These are phyloP conservation scores for Vigna nakashimae DNA, from an alignment of 306 rosid species.

Conservation along the genomic window DNA sequence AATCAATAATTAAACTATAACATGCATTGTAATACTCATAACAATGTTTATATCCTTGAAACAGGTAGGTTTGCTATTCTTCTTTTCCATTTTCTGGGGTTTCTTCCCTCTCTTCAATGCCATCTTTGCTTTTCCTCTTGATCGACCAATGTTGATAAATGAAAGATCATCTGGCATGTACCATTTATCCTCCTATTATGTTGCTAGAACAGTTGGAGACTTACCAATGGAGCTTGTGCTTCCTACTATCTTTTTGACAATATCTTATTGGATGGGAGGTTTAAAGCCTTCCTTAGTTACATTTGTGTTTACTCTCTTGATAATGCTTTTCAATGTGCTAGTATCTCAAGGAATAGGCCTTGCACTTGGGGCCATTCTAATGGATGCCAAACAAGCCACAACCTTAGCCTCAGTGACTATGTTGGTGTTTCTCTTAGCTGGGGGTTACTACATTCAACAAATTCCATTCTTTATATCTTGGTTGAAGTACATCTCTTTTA, in stretches of 20 bases:
- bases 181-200: slow-evolving; percentile 74
- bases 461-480: slow-evolving; percentile 73
- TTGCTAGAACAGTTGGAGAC: slow-evolving; percentile 69
- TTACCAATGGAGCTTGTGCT: slow-evolving; percentile 84
- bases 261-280: slow-evolving; percentile 82
- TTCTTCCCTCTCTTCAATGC: slow-evolving; percentile 75
- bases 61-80: slow-evolving; percentile 82
- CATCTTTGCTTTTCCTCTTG: slow-evolving; percentile 73
- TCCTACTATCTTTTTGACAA: slow-evolving; percentile 64
- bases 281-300: slow-evolving; percentile 64
- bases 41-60: neutral
- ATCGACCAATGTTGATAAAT: slow-evolving; percentile 65
- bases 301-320: slow-evolving; percentile 61
- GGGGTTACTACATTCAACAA: slow-evolving; percentile 78
- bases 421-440: slow-evolving; percentile 71
- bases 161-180: slow-evolving; percentile 82
- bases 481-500: slow-evolving; percentile 72
- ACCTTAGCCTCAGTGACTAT: slow-evolving; percentile 71
- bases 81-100: slow-evolving; percentile 86
- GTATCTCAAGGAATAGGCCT: slow-evolving; percentile 84
- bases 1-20: neutral
- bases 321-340: slow-evolving; percentile 68
- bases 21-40: neutral
- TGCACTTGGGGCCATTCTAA: slow-evolving; percentile 80
- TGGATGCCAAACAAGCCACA: slow-evolving; percentile 75